Base-by-base conservation (phyloP, 352 stramenopile species). In the Pythium rishiriense region DNA sequence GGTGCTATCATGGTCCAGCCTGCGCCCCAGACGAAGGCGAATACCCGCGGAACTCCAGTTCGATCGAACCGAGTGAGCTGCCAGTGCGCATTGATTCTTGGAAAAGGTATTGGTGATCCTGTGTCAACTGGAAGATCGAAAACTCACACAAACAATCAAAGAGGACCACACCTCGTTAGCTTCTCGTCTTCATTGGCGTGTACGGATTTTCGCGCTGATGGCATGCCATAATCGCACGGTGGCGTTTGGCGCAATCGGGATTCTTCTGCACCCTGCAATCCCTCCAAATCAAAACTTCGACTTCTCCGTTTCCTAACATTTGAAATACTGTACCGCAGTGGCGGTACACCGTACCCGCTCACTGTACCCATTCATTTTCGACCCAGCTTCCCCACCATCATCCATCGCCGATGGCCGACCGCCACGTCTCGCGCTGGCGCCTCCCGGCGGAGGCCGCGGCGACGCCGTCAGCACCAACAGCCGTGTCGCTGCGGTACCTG, bases 401-500 rank as follows among this genome's bases (percentile, higher is more conserved):
- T 33, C 25, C 8, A 35, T n/a, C 39, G 41, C 42, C 41, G 25
- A 72, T 69, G 52, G 47, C 68, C 1, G 61, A 76, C 52, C 65
- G 66, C 31, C 72, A 79, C 39, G 43, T 79, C 65, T 79, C 72
- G 29, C 64, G 72, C 39, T 79, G 72, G 72, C 72, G 65, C 22
- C 42, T 63, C 15, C 52, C 57, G 50, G 25, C 39, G 25, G 33
- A 76, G 58, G 25, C 48, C 11, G 25, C 7, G 29, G 14, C 14
- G 31, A 6, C 11, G 6, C 31, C 11, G 31, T 6, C 11, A 17
- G 9, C 14, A n/a, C 9, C 37, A 2, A 69, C 35, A n/a, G 73
- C 69, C 15, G 70, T 85, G 12, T 93, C 85, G 48, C 57, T 94
- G 63, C 83, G 85, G 12, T 94, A 94, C 59, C 70, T 94, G 62